Evolutionary conservation across 352 stramenopile species (phyloP).

Genomic region (Pythium rhizo-oryzae): DNA sequence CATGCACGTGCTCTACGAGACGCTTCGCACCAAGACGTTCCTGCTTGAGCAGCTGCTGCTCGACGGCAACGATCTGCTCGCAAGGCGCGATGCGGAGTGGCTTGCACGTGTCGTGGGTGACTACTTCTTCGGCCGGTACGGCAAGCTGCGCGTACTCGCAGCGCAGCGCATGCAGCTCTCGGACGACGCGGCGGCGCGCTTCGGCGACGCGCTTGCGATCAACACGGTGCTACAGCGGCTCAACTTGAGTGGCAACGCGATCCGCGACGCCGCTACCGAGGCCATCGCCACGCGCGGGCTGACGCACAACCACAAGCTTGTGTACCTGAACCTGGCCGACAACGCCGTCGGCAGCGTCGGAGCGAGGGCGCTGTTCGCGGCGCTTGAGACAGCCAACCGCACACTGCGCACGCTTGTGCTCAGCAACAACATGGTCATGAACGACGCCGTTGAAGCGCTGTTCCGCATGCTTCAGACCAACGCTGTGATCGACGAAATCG

Average conservation of each 20-base stretch:
- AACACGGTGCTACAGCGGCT: conserved; percentile 59
- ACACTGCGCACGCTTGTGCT: conserved; percentile 55
- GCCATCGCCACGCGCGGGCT: conserved; percentile 51
- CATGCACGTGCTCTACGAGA: conserved; percentile 42
- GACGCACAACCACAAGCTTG: conserved; percentile 39
- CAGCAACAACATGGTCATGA: conserved; percentile 64
- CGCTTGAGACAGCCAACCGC: conserved; percentile 38
- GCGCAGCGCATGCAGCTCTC: conserved; percentile 47
- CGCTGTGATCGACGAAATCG: conserved; percentile 40
- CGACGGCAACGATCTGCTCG: conserved; percentile 49
- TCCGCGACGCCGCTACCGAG: conserved; percentile 43
- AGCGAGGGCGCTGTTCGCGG: conserved; percentile 49
- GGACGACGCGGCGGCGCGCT: conserved; percentile 36
- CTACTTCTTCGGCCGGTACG: conserved; percentile 78
- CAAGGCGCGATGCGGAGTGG: conserved; percentile 31
- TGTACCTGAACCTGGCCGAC: conserved; percentile 62
- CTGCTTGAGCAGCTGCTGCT: conserved; percentile 66
- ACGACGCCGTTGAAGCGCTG: conserved; percentile 44
- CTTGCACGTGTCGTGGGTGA: conserved; percentile 57
- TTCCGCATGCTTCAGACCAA: conserved; percentile 43
- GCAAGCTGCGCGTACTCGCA: conserved; percentile 45
- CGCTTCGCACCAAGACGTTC: conserved; percentile 57
- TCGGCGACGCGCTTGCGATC: conserved; percentile 54
- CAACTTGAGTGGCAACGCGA: conserved; percentile 61
- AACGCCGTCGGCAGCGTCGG: conserved; percentile 57